phyloP scores from a whole-genome alignment of 805 yeast species.

The Candida saitoana region DNA sequence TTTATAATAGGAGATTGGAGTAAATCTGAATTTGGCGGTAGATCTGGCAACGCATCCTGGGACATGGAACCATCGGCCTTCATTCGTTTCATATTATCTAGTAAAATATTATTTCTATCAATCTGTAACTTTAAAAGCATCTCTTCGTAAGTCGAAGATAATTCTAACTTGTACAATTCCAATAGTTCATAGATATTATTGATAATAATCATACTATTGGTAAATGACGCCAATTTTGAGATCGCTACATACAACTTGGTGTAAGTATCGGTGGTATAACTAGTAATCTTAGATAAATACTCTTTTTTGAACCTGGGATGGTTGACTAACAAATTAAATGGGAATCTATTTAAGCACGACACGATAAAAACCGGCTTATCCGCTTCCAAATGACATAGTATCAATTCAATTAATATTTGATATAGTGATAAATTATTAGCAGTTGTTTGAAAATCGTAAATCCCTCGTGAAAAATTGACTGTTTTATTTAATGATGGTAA shows the following conservation, averaged over 20 bases:
- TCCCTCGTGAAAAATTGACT: slow-evolving; percentile 12
- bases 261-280: slow-evolving; percentile 23
- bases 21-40: slow-evolving; percentile 27
- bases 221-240: slow-evolving; percentile 5
- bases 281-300: slow-evolving; percentile 16
- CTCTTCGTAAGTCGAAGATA: slow-evolving; percentile 32
- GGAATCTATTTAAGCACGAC: slow-evolving; percentile 30
- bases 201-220: slow-evolving; percentile 20
- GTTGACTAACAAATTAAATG: slow-evolving; percentile 18
- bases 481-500: neutral
- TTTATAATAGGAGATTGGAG: slow-evolving; percentile 27
- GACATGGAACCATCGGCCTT: slow-evolving; percentile 18
- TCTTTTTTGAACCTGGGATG: slow-evolving; percentile 16
- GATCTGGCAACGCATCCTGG: slow-evolving; percentile 18
- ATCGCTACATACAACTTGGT: slow-evolving; percentile 22
- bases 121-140: slow-evolving; percentile 28
- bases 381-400: slow-evolving; percentile 1
- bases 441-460: slow-evolving; percentile 36
- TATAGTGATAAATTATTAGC: slow-evolving; percentile 16
- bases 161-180: slow-evolving; percentile 32
- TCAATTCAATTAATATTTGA: slow-evolving; percentile 2
- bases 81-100: slow-evolving; percentile 18
- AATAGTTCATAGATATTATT: slow-evolving; percentile 32
- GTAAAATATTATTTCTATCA: slow-evolving; percentile 18
- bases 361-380: slow-evolving; percentile 21